Evolutionary conservation across 2,329 filamentous ascomycete species (phyloP).

Genomic region (Trichoderma sp.): DNA sequence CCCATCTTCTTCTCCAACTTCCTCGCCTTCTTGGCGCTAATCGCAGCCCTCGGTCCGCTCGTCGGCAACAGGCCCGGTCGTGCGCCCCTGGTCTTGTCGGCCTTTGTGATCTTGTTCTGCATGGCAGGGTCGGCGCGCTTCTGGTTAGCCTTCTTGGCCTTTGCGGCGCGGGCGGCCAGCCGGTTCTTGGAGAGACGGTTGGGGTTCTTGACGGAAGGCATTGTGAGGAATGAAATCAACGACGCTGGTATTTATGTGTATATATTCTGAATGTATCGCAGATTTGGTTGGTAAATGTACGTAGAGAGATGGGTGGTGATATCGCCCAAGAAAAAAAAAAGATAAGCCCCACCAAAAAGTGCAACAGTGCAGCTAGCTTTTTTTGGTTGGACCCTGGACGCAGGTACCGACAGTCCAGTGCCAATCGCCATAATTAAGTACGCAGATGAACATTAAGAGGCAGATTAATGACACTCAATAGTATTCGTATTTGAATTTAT

Average conservation of each 20-base stretch:
- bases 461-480: neutral
- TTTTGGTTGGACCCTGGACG: slow-evolving; percentile 4
- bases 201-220: slow-evolving; percentile 58
- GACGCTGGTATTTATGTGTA: neutral
- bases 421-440: neutral
- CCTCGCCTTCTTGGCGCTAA: slow-evolving; percentile 55
- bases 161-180: slow-evolving; percentile 45
- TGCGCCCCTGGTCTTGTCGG: slow-evolving; percentile 48
- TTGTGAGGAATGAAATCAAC: slow-evolving; percentile 25
- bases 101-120: slow-evolving; percentile 40
- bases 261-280: neutral
- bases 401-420: neutral
- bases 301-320: neutral
- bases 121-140: slow-evolving; percentile 40
- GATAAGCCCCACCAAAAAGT: slow-evolving; percentile 8
- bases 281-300: neutral
- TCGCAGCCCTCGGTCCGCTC: slow-evolving; percentile 49
- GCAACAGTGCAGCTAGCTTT: neutral
- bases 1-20: slow-evolving; percentile 55
- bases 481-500: neutral
- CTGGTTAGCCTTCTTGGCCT: slow-evolving; percentile 42
- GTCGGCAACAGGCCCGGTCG: slow-evolving; percentile 52
- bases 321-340: slow-evolving; percentile 7
- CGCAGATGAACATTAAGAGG: neutral
- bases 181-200: slow-evolving; percentile 56